These are phyloP conservation scores for Puccinia novopanici DNA, from an alignment of 1,284 basidiomycete genomes.

Conservation along the genomic window DNA sequence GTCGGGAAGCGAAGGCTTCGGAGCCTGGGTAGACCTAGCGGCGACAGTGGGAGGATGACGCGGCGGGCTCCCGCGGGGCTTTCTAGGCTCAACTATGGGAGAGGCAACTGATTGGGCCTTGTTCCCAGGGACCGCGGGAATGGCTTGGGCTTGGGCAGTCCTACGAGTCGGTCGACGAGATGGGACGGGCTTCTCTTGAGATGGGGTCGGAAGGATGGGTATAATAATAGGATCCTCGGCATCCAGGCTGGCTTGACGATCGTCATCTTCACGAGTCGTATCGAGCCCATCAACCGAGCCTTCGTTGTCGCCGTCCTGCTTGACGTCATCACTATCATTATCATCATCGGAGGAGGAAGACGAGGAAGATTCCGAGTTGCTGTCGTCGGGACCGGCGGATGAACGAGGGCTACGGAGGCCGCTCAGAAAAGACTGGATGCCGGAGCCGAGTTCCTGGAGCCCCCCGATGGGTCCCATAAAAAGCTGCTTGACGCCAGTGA, in stretches of 20 bases:
- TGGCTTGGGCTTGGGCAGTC: too few species aligned
- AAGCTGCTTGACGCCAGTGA: background rate
- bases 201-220: background rate
- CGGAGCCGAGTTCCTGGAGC: too few species aligned
- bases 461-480: background rate
- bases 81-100: background rate
- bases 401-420: background rate
- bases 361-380: background rate
- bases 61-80: too few species aligned
- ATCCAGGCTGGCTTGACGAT: background rate
- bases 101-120: background rate
- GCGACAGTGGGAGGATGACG: background rate
- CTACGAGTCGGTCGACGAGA: background rate
- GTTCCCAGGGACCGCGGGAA: too few species aligned
- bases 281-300: background rate
- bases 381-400: background rate
- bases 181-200: background rate
- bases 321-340: background rate
- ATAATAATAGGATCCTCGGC: background rate
- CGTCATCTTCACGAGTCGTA: background rate
- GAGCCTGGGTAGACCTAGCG: background rate
- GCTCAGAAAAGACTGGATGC: background rate
- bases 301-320: background rate
- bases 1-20: background rate
- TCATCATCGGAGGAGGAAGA: background rate